Evolutionary conservation across 2,329 filamentous ascomycete species (phyloP), one percentile per base, ranked within the genome.

Genomic region (Xylaria sp.): DNA sequence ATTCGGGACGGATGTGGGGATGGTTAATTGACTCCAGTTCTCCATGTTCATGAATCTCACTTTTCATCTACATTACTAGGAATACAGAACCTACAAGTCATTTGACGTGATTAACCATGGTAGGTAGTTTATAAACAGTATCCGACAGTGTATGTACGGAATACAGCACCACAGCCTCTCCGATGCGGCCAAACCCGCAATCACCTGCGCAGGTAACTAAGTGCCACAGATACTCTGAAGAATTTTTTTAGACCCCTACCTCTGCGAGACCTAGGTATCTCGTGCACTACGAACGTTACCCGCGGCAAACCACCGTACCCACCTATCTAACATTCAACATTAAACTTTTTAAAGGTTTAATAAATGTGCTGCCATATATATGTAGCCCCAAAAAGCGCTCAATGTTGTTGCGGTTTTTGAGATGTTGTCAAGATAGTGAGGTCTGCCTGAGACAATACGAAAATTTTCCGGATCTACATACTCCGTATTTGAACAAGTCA

Each of bases 41-140:
- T 36, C 33, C 53, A 20, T 56, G 33, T 56, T 56, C 53, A 56
- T 54, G 53, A 56, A 56, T 56, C 53, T 56, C 17, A 54, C 17
- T 31, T 20, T 17, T 33, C 6, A 10, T 51, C 11, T 51, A 51
- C 36, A 38, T 26, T 15, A 49, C 17, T 26, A 40, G 38, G 9
- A 33, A 9, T 40, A 17, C 15, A 40, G 38, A 15, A 40, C 15
- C 6, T 40, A 15, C 38, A 40, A 40, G 38, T 40, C 38, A 40
- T 40, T 40, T 17, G 13, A 40, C 15, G 4, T 40, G 1, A 40
- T 40, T 40, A 1, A 40, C 1, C 13, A 40, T 15, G 38, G 38
- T 40, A 11, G 10, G 10, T 3, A 7, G 6, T 33, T 33, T 33
- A 33, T 36, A 38, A 1, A 13, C 11, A 38, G 36, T 38, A 38